Conservation (phyloP, 306 rosid genomes). For the Inga leiocalycina region DNA sequence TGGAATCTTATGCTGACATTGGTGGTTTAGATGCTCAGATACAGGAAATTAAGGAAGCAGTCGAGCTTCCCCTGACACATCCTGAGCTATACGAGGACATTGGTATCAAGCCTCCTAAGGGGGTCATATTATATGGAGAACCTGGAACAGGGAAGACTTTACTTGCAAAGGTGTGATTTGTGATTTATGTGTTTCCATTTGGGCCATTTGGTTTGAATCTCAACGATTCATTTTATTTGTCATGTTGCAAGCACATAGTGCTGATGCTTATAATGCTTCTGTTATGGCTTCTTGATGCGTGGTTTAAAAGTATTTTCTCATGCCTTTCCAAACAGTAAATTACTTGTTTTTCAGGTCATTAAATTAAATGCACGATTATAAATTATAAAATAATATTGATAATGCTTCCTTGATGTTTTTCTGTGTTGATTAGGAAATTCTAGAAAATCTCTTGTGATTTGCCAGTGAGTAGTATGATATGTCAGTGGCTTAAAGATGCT, state of each 20-base stretch:
- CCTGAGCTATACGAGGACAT: slow-evolving; percentile 97
- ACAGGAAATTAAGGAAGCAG: slow-evolving; percentile 99
- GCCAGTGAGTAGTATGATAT: background rate
- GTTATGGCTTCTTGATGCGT: background rate
- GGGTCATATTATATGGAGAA: slow-evolving; percentile 88
- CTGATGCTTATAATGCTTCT: background rate
- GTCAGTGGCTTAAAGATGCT: background rate
- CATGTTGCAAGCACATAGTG: background rate
- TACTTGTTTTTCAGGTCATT: background rate
- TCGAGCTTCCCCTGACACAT: slow-evolving; percentile 95
- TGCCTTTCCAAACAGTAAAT: background rate
- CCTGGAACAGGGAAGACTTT: slow-evolving; percentile 99
- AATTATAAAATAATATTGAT: slow-evolving; percentile 1
- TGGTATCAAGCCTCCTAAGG: slow-evolving; percentile 99
- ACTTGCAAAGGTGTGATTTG: slow-evolving; percentile 76
- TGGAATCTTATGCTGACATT: slow-evolving; percentile 96
- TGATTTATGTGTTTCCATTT: slow-evolving; percentile 19
- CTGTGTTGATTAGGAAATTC: slow-evolving; percentile 11
- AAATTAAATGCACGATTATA: background rate
- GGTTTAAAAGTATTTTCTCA: background rate
- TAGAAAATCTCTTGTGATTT: slow-evolving; percentile 15
- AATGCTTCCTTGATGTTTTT: background rate
- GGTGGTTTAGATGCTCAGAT: slow-evolving; percentile 99
- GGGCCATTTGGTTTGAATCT: slow-evolving; percentile 2
- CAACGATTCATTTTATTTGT: background rate